Evolutionary conservation across 495 filamentous ascomycete species (phyloP).

Genomic region (Tuber melanosporum): DNA sequence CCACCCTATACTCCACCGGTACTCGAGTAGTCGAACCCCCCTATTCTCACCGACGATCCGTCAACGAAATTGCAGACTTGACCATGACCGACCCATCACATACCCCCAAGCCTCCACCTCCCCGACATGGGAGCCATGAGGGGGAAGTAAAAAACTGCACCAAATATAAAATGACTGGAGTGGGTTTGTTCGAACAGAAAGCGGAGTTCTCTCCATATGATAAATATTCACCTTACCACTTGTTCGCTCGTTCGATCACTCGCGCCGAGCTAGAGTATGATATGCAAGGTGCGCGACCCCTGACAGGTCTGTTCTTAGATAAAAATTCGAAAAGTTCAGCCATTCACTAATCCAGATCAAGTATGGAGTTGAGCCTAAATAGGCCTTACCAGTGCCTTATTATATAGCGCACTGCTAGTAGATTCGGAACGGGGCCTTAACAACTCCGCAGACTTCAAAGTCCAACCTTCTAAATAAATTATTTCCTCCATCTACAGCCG

Average conservation of each 20-base stretch:
- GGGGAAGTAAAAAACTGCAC: not conserved
- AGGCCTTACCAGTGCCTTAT: no score
- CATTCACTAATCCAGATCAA: no score
- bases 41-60: not conserved
- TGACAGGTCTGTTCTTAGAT: not conserved
- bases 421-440: no score
- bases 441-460: no score
- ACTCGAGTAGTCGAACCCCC: not conserved
- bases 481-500: no score
- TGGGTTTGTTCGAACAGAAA: not conserved
- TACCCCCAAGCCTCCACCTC: not conserved
- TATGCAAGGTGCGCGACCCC: conserved; percentile 1
- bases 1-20: not conserved
- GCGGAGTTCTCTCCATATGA: not conserved
- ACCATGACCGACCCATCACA: not conserved
- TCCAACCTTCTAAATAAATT: no score
- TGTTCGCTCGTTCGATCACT: not conserved
- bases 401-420: no score
- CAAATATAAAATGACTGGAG: not conserved
- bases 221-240: not conserved
- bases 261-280: not conserved
- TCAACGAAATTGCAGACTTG: not conserved
- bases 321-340: not conserved
- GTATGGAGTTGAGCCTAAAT: no score
- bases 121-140: not conserved